Conservation (phyloP, 2,329 filamentous ascomycete genomes). For the Penicillium sp. region DNA sequence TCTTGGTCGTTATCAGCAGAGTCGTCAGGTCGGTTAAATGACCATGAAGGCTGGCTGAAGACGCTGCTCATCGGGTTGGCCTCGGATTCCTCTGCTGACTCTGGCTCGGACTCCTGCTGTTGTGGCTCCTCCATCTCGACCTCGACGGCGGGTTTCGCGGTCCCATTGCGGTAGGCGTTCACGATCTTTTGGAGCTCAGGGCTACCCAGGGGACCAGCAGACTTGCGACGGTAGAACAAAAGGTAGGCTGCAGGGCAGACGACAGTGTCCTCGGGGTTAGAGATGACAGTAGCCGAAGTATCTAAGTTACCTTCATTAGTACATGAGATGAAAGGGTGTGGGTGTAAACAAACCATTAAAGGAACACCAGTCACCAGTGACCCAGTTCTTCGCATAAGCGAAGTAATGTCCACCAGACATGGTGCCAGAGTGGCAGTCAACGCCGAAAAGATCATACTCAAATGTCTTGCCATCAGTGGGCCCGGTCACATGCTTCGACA, state of each 20-base stretch:
- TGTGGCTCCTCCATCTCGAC: conserved; percentile 32
- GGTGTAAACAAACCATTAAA: conserved; percentile 72
- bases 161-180: conserved; percentile 58
- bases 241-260: conserved; percentile 82
- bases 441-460: conserved; percentile 89
- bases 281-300: conserved; percentile 65
- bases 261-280: conserved; percentile 58
- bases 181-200: conserved; percentile 70
- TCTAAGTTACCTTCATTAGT: conserved; percentile 62
- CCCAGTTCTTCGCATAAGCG: conserved; percentile 88
- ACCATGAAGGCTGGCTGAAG: conserved; percentile 35
- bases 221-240: conserved; percentile 90
- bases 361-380: conserved; percentile 87
- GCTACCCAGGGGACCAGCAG: conserved; percentile 74
- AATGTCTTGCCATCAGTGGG: conserved; percentile 78
- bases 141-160: conserved; percentile 50
- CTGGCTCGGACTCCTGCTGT: conserved; percentile 11
- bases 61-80: conserved; percentile 19
- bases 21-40: conserved; percentile 31
- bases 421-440: conserved; percentile 94
- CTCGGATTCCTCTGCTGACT: conserved; percentile 12
- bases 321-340: not conserved
- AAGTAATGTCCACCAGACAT: conserved; percentile 96
- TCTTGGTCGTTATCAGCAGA: conserved; percentile 12
- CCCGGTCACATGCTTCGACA: conserved; percentile 75